Conservation (phyloP, 257 asterid genomes). For the Solanum arcanum region DNA sequence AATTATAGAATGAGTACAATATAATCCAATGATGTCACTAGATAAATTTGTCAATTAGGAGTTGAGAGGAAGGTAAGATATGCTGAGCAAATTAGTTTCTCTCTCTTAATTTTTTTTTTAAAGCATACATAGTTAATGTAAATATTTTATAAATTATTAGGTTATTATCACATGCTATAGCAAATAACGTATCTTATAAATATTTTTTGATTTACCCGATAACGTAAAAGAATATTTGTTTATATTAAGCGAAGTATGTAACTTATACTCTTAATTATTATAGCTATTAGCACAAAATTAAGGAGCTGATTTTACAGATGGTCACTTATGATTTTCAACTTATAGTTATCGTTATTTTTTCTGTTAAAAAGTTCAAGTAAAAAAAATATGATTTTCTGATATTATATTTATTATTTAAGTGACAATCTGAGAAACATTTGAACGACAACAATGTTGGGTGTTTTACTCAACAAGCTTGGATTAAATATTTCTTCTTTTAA, state of each 20-base stretch:
- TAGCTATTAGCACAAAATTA: background rate
- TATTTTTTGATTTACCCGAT: background rate
- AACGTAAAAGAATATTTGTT: rapidly evolving
- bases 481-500: background rate
- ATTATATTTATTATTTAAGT: no score
- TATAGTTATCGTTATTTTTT: background rate
- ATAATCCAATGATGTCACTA: background rate
- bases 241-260: background rate
- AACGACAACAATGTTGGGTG: background rate
- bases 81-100: background rate
- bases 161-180: background rate
- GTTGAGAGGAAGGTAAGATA: conserved; percentile 4
- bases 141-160: background rate
- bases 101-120: background rate
- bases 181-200: background rate
- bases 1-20: background rate
- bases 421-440: background rate
- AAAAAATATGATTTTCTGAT: no score
- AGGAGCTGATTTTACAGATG: background rate
- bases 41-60: conserved; percentile 2
- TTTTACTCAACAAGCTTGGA: background rate
- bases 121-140: background rate
- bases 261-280: no score
- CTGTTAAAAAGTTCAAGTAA: no score
- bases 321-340: background rate